Base-by-base conservation (phyloP, 495 filamentous ascomycete genomes). In the Aspergillus baeticus region DNA sequence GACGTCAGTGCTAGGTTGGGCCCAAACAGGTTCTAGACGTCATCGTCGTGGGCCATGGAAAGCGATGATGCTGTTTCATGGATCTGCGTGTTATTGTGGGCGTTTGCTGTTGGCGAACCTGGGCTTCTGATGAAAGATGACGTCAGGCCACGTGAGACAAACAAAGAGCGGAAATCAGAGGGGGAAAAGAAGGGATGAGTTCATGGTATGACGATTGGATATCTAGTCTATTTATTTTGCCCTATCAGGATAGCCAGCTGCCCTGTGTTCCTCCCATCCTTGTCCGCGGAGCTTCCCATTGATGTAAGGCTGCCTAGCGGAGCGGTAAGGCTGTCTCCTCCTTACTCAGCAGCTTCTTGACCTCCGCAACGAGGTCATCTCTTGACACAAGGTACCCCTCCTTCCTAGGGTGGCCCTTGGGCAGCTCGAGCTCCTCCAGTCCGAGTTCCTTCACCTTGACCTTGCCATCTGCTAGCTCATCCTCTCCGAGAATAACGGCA, bases 391-490 rank as follows among this genome's bases (percentile, higher is more conserved):
- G 69, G 31, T 90, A 83, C 46, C 90, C 91, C 29, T 93, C 87
- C 77, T 96, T 96, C 65, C 96, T 90, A 0, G 89, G 84, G 76
- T 95, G 88, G 34, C 84, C 89, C 26, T 91, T 85, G 2, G 78
- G 76, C 45, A 92, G 78, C 41, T 89, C 89, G 78, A 94, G 83
- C 72, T 92, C 86, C 80, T 96, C 96, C 60, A 95, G 78, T 41
- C 90, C 89, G 78, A 94, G 83, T 72, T 92, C 86, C 80, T 96
- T 96, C 60, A 95, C 78, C 69, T 86, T 89, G 60, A 90, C 84
- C 65, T 92, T 86, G 23, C 88, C 88, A 14, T 81, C 75, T 48
- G 82, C 83, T 31, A 90, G 69, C 67, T 94, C 90, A 54, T 92
- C 88, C 62, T 93, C 89, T 29, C 90, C 89, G 7, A 95, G 76